Evolutionary conservation across 306 rosid genomes (phyloP), one percentile per base, ranked within the genome.

Genomic region (Casuarina glauca): DNA sequence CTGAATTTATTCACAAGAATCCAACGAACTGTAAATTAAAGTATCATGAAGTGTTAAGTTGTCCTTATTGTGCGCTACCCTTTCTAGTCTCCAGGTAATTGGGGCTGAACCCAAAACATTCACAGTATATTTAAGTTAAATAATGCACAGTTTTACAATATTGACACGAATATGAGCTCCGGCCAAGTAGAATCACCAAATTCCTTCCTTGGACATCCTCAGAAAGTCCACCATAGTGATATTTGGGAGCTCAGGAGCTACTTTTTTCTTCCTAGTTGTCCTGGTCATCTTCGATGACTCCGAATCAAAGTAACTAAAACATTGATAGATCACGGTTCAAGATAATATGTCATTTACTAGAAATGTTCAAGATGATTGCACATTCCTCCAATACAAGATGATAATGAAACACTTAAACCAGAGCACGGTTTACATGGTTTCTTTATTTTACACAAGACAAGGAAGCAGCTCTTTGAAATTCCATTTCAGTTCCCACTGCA

Each of bases 171-270:
- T 39, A 9, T 50, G 80, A 61, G 70, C 61, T 74, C 69, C 39
- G 67, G 77, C 57, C 74, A 44, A 36, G 73, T 75, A 77, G 71
- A 81, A 76, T 84, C 82, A 95, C 97, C 97, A 95, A 70, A 74
- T 76, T 73, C 97, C 97, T 87, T 88, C 92, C 89, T 88, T 95
- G 75, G 95, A 81, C 97, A 91, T 87, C 79, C 89, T 95, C 80
- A 95, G 87, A 77, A 86, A 92, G 79, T 89, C 89, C 80, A 91
- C 63, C n/a, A 92, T 79, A 9, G 90, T 87, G 81, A 89, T 87
- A 4, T 76, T 92, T 53, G 93, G 86, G 74, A 91, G 78, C 82
- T 84, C 83, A 8, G 88, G 84, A 45, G 78, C 75, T 71, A 87
- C 82, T 77, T 52, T 86, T 26, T 88, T 89, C 83, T 89, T 92